Percentiles rank a stretch among this genome's conserved stretches.
Evolutionary conservation across 2,329 filamentous ascomycete species (phyloP).

Genomic region (Stylonectria norvegica): DNA sequence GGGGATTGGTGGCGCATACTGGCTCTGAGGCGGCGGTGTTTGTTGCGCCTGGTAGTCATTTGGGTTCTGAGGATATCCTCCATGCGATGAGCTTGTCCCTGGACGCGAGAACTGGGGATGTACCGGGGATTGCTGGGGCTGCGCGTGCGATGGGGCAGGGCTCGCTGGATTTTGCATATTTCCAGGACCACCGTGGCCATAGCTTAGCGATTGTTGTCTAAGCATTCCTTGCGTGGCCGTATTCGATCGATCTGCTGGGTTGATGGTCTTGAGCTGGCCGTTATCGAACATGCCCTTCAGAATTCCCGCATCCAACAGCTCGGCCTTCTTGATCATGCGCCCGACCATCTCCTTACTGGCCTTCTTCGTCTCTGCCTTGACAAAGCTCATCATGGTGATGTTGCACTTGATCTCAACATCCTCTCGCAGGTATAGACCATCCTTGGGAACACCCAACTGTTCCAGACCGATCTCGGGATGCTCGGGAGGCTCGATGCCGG

Average conservation of each 20-base stretch:
- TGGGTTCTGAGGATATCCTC: constrained; percentile 11
- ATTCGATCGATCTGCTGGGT: constrained; percentile 49
- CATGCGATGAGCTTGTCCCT: constrained; percentile 12
- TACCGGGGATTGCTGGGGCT: constrained; percentile 28
- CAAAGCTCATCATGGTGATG: constrained; percentile 60
- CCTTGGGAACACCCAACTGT: constrained; percentile 56
- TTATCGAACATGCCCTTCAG: constrained; percentile 66
- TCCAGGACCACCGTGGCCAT: constrained; percentile 3
- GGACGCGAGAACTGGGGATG: constrained; percentile 15
- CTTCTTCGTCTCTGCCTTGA: constrained; percentile 64
- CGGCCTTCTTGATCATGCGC: constrained; percentile 68
- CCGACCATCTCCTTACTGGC: constrained; percentile 66
- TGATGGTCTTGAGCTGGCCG: constrained; percentile 58
- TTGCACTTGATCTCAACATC: constrained; percentile 71
- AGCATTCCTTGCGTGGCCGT: constrained; percentile 32
- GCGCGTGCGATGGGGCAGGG: constrained; percentile 22
- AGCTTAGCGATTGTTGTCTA: constrained; percentile 30
- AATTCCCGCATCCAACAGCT: constrained; percentile 62
- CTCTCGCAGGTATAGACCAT: constrained; percentile 65
- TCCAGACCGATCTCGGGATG: constrained; percentile 57
- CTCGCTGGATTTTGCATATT: no score
- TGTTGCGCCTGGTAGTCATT: constrained; percentile 23
- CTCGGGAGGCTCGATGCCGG: constrained; percentile 60
- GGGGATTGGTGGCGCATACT: constrained; percentile 23
- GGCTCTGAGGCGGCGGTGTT: constrained; percentile 17